These are phyloP conservation scores for Taphrina pruni DNA, from an alignment of 1,139 yeast species.

Conservation along the genomic window DNA sequence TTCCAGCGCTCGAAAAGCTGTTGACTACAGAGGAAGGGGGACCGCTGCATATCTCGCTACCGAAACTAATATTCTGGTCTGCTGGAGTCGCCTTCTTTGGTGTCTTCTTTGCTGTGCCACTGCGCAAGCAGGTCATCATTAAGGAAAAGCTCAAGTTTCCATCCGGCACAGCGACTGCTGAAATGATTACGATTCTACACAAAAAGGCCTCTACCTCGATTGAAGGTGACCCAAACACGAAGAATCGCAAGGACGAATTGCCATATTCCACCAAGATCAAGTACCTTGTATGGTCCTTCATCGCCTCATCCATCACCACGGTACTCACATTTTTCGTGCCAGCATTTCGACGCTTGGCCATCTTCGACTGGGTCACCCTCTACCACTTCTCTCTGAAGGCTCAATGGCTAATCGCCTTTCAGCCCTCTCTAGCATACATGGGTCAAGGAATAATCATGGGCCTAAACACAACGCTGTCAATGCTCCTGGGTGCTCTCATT, in stretches of 20 bases:
- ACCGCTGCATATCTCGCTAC: slow-evolving; percentile 51
- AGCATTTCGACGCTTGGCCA: slow-evolving; percentile 67
- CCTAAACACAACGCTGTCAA: slow-evolving; percentile 82
- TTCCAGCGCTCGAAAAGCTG: slow-evolving; percentile 93
- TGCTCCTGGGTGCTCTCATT: slow-evolving; percentile 84
- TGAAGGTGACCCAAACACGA: neutral
- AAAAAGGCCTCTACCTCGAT: slow-evolving; percentile 55
- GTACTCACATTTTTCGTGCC: slow-evolving; percentile 75
- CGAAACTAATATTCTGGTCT: slow-evolving; percentile 78
- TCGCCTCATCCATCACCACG: slow-evolving; percentile 74
- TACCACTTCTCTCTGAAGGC: slow-evolving; percentile 57
- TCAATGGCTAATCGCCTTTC: slow-evolving; percentile 82
- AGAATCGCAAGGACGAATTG: slow-evolving; percentile 38
- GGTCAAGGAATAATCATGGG: slow-evolving; percentile 99
- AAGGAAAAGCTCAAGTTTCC: slow-evolving; percentile 89
- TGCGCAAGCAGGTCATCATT: slow-evolving; percentile 78
- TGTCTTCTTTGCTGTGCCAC: slow-evolving; percentile 88
- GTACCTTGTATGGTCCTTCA: slow-evolving; percentile 65
- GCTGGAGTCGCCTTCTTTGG: slow-evolving; percentile 89
- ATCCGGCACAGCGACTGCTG: slow-evolving; percentile 95
- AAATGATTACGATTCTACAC: slow-evolving; percentile 84
- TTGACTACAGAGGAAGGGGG: slow-evolving; percentile 81
- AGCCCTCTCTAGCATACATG: slow-evolving; percentile 95
- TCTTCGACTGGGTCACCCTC: slow-evolving; percentile 62
- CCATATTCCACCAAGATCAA: slow-evolving; percentile 58